A percentile compares a stretch with the other conserved stretches of the same genome.
Evolutionary conservation across 1,284 basidiomycete species (phyloP).

Genomic region (Cystobasidium sp.): DNA sequence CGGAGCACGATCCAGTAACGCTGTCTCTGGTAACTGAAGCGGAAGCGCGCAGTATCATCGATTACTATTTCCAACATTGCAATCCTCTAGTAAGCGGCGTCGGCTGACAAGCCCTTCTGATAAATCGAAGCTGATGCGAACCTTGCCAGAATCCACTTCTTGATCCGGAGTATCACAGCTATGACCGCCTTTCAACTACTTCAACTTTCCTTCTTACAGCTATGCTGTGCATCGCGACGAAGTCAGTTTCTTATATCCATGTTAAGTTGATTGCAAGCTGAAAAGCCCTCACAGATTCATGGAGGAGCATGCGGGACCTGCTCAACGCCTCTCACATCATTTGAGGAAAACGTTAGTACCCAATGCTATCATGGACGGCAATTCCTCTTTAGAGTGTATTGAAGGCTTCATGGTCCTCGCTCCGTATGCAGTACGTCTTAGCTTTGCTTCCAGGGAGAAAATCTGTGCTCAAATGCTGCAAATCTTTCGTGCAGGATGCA

Average conservation of each 20-base stretch:
- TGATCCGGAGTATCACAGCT: conserved; percentile 14
- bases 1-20: conserved; percentile 14
- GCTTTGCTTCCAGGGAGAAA: background rate
- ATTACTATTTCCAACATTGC: conserved; percentile 1
- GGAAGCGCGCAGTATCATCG: conserved; percentile 7
- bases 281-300: conserved; percentile 10
- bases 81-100: background rate
- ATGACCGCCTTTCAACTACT: background rate
- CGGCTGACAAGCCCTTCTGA: background rate
- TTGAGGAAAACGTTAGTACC: conserved; percentile 3
- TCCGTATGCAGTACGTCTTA: conserved; percentile 12
- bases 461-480: background rate
- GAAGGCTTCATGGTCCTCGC: conserved; percentile 21
- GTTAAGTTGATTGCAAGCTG: background rate
- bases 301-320: conserved; percentile 7
- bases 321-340: conserved; percentile 25
- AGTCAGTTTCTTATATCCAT: background rate
- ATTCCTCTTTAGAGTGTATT: conserved; percentile 4
- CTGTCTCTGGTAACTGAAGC: conserved; percentile 10
- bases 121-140: background rate
- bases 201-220: conserved; percentile 22
- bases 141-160: conserved; percentile 9
- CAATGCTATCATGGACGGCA: conserved; percentile 20
- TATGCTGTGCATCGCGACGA: conserved; percentile 22
- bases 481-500: conserved; percentile 15